These are phyloP conservation scores for Thelephora terrestris DNA, from an alignment of 1,284 basidiomycete genomes.

Conservation along the genomic window DNA sequence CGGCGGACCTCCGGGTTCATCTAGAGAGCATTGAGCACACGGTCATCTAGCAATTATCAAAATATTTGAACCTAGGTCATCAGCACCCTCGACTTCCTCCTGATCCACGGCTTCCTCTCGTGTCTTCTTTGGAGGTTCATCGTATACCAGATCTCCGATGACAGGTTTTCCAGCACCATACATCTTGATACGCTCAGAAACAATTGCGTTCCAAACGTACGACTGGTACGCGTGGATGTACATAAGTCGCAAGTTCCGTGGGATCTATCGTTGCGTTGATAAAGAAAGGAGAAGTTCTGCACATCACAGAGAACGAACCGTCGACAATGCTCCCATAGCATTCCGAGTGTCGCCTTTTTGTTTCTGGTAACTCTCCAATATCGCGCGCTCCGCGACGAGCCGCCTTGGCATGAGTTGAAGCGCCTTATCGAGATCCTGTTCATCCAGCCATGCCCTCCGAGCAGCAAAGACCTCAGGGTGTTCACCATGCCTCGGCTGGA, in stretches of 20 bases:
- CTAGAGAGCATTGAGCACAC: constrained; percentile 2
- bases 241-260: constrained; percentile 91
- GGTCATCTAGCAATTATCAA: constrained; percentile 6
- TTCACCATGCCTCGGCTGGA: constrained; percentile 79
- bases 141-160: constrained; percentile 82
- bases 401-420: constrained; percentile 78
- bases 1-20: constrained; percentile 16
- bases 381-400: constrained; percentile 85
- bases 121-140: constrained; percentile 21
- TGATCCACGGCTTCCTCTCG: constrained; percentile 21
- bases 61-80: constrained; percentile 33
- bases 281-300: not conserved
- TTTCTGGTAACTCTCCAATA: constrained; percentile 85
- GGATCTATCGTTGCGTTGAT: constrained; percentile 52
- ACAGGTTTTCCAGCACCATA: constrained; percentile 72
- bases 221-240: constrained; percentile 99
- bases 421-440: constrained; percentile 69
- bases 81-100: constrained; percentile 24
- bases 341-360: constrained; percentile 70
- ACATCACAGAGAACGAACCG: constrained; percentile 35
- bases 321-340: constrained; percentile 77
- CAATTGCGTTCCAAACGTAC: constrained; percentile 96
- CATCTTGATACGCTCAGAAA: constrained; percentile 80
- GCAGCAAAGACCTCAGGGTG: constrained; percentile 78
- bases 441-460: constrained; percentile 75